phyloP scores from a whole-genome alignment of 306 rosid genomes.

The Malus sylvestris region DNA sequence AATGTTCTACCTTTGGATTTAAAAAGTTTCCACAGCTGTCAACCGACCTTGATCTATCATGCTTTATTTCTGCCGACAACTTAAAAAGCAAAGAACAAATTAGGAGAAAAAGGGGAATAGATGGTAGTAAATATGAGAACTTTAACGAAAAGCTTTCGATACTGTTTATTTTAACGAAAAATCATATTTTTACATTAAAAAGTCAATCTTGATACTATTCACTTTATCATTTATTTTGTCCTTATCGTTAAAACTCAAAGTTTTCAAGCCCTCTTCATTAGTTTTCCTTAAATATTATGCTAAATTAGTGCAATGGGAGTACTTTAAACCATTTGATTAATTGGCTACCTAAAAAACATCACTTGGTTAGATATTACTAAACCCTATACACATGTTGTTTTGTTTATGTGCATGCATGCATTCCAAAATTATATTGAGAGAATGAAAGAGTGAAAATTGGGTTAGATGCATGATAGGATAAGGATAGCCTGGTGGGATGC shows the following conservation, averaged over 20 bases:
- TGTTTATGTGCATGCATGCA: conserved; percentile 1
- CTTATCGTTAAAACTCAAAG: too few relatives aligned
- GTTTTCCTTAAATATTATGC: background rate
- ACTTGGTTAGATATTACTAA: background rate
- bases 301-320: background rate
- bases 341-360: background rate
- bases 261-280: too few relatives aligned
- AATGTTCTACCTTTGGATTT: background rate
- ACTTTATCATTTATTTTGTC: too few relatives aligned
- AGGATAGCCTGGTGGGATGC: background rate
- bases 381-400: background rate
- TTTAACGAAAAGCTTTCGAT: too few relatives aligned
- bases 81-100: background rate
- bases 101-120: background rate
- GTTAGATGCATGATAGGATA: background rate
- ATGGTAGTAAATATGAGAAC: background rate
- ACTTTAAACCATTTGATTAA: background rate
- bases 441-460: background rate
- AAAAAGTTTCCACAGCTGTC: background rate
- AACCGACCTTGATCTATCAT: background rate
- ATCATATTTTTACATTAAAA: too few relatives aligned
- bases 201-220: too few relatives aligned
- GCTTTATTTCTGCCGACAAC: background rate
- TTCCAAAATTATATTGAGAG: background rate
- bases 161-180: too few relatives aligned